Base-by-base conservation (phyloP, 768 basidiomycete genomes). In the Saitozyma podzolica region DNA sequence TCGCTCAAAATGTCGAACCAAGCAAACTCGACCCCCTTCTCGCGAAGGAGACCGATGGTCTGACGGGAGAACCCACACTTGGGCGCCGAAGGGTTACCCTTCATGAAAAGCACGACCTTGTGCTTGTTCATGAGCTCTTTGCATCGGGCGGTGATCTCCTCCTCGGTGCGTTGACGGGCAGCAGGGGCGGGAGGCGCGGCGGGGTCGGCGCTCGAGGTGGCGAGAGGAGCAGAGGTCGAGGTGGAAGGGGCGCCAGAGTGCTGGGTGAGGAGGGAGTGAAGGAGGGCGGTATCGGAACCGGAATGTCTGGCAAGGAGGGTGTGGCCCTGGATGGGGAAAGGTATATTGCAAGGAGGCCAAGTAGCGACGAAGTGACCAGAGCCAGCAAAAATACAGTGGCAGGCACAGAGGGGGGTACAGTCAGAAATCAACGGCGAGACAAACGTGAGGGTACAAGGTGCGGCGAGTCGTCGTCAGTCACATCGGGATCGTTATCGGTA, bases 31-130 rank as follows among this genome's bases (percentile, higher is more conserved):
- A 92, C 84, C 0, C 82, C 80, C 59, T 89, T 82, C 1, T 87
- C 87, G 65, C 84, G 82, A 64, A 95, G 80, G 54, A 93, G 78
- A 3, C 78, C 83, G 11, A 88, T 86, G 3, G 90, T 89, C 81
- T 88, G 86, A 62, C 87, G 82, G 6, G 89, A 91, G 76, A 93
- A 95, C 1, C 91, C 91, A 68, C 92, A 95, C 60, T 88, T 86
- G 7, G 92, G 92, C 2, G 80, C 82, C 40, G 87, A 84, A 0
- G 91, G 91, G 55, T 80, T 83, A 17, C 92, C 92, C 78, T 95
- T 95, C 91, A 95, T 94, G 83, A 94, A 92, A 61, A 94, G 73
- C 37, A 95, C 88, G 10, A 93, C 87, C 19, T 83, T 83, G 79
- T 84, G 85, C 80, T 90, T 86, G 64, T 84, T 84, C 92, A 97